Conservation (phyloP, 106 monocot species). For the Amphibolis antarctica region DNA sequence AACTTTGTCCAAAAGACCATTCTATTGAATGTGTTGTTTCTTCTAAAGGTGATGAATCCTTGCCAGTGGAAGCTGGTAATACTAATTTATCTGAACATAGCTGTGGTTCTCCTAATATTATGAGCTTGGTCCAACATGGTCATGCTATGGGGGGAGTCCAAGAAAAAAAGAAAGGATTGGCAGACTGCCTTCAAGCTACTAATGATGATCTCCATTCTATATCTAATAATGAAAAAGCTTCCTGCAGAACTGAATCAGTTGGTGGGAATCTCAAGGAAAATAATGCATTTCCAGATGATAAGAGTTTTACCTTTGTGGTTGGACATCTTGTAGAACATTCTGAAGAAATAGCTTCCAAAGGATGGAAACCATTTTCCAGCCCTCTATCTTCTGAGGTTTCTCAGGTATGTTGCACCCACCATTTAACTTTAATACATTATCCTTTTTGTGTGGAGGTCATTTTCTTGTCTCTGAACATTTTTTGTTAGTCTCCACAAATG, state of each 20-base stretch:
- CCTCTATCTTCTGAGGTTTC: constrained; percentile 17
- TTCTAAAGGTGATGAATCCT: constrained; percentile 4
- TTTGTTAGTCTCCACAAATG: not conserved
- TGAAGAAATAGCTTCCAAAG: constrained; percentile 20
- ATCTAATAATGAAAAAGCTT: constrained; percentile 4
- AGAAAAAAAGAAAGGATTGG: constrained; percentile 7
- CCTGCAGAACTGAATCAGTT: constrained; percentile 6
- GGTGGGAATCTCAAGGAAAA: constrained; percentile 15
- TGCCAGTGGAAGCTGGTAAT: constrained; percentile 1
- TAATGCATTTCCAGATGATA: constrained; percentile 34
- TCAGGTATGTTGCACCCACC: constrained; percentile 43
- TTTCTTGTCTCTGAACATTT: not conserved
- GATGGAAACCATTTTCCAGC: constrained; percentile 40
- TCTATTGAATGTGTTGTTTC: constrained; percentile 3
- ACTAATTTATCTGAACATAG: constrained; percentile 24
- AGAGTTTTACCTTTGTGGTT: constrained; percentile 57
- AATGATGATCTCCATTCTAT: constrained; percentile 4
- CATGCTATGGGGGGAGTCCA: constrained; percentile 11
- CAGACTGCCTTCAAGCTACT: constrained; percentile 7
- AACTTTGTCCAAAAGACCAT: not conserved
- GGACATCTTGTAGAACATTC: constrained; percentile 24
- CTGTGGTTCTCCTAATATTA: constrained; percentile 36
- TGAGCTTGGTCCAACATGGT: constrained; percentile 21
- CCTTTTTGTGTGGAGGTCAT: not conserved
- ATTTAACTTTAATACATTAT: not conserved